Base-by-base conservation (phyloP, 1,139 yeast genomes). In the Kodamaea fungicola region DNA sequence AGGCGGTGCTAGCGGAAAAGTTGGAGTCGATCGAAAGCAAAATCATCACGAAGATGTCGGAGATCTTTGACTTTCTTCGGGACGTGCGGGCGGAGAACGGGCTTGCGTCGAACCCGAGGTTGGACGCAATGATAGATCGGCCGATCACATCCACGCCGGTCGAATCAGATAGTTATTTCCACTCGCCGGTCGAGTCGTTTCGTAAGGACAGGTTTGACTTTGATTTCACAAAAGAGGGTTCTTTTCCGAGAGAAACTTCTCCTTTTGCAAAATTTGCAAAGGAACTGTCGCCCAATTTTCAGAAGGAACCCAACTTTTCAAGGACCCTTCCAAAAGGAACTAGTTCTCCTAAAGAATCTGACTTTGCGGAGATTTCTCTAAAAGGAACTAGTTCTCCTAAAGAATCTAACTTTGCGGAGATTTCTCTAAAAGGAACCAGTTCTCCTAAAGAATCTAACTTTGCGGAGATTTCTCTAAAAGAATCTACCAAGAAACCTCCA, bases 11-110 rank as follows among this genome's bases (percentile, higher is more conserved):
- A 29, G 47, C 39, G 21, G 45, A 42, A 40, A 59, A 65, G 38
- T 46, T 74, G 21, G 51, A 44, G 8, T 31, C 52, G 1, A 56
- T 76, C 26, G 80, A 77, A 42, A 50, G 49, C 13, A 66, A 67
- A 3, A 57, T 77, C 4, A 50, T 65, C n/a, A 54, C 54, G 26
- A 62, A 71, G 43, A 67, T 77, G 45, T 70, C 68, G 24, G 76
- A 69, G 24, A 59, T 77, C 36, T 55, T 73, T 29, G 60, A 58
- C 34, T 60, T 64, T 52, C 60, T 74, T 40, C 53, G 60, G 39
- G 50, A 55, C 6, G 51, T 70, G 12, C 54, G 73, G 43, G 8
- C 22, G 13, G 61, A 57, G 30, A 68, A 63, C 41, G 65, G 66
- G 2, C 49, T 67, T 30, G 44, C 43, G 4, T 34, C 42, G 4